These are phyloP conservation scores for Lepidium aucheri DNA, from an alignment of 345 rosid species.

Conservation along the genomic window DNA sequence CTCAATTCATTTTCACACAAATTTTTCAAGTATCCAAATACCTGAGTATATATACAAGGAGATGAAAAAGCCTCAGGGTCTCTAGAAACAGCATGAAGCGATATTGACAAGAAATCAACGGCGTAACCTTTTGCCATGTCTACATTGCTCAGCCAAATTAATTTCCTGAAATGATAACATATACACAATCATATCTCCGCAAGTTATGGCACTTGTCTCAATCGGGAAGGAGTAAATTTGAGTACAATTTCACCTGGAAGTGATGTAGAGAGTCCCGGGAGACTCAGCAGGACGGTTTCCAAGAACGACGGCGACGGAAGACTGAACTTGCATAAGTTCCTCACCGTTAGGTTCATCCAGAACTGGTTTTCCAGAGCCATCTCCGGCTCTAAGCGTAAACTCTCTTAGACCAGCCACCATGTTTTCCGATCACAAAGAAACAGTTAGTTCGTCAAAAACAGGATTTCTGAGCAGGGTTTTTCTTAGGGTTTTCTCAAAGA, in stretches of 20 bases:
- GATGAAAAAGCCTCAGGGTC: slow-evolving; percentile 81
- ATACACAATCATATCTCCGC: not conserved
- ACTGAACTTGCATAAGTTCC: slow-evolving; percentile 65
- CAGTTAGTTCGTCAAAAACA: not conserved
- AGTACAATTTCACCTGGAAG: slow-evolving; percentile 41
- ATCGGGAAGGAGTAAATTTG: not conserved
- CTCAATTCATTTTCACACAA: not conserved
- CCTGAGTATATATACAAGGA: slow-evolving; percentile 93
- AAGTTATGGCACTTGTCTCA: not conserved
- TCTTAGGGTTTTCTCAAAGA: slow-evolving; percentile 18
- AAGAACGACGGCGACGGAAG: slow-evolving; percentile 67
- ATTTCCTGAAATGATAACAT: slow-evolving; percentile 39
- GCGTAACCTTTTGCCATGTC: slow-evolving; percentile 69
- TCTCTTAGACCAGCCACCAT: slow-evolving; percentile 69
- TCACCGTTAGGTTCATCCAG: slow-evolving; percentile 60
- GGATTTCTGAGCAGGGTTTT: slow-evolving; percentile 2
- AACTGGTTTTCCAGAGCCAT: slow-evolving; percentile 56
- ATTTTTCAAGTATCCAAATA: not conserved
- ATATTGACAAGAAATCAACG: slow-evolving; percentile 73
- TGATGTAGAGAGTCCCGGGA: slow-evolving; percentile 83
- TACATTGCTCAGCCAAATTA: slow-evolving; percentile 80
- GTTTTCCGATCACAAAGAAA: slow-evolving; percentile 15
- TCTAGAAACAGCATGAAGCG: slow-evolving; percentile 85
- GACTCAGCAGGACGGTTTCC: slow-evolving; percentile 55
- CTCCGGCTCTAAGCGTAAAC: slow-evolving; percentile 46